A percentile compares a stretch with the other conserved stretches of the same genome.
phyloP scores from a whole-genome alignment of 345 rosid species.

The Sisymbrium altissimum region DNA sequence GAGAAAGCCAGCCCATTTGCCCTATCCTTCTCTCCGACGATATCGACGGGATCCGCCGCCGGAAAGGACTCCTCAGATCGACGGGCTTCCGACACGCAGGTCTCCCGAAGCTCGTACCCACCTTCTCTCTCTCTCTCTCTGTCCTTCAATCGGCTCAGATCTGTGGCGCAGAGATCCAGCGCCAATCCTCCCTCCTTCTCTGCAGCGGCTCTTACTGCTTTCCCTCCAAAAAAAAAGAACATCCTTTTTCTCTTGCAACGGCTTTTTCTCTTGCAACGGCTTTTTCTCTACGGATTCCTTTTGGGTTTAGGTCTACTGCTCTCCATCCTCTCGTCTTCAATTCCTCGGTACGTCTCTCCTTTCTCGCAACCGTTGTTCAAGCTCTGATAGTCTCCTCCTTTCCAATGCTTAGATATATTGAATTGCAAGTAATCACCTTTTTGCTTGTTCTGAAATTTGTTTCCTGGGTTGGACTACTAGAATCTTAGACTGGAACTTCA shows the following conservation, averaged over 20 bases:
- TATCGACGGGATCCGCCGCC: constrained; percentile 3
- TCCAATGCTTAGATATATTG: not conserved
- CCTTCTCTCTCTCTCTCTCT: not conserved
- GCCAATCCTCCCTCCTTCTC: constrained; percentile 32
- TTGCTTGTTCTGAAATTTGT: not conserved
- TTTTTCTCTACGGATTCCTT: not conserved
- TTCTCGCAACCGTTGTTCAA: not conserved
- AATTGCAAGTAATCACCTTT: not conserved
- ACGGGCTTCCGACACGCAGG: constrained; percentile 24
- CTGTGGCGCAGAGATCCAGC: constrained; percentile 48
- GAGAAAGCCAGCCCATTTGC: constrained; percentile 24
- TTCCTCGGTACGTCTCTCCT: not conserved
- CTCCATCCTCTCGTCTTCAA: not conserved
- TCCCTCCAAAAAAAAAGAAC: constrained; percentile 41
- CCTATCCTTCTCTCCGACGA: constrained; percentile 2
- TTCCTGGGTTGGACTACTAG: not conserved
- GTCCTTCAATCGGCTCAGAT: constrained; percentile 56
- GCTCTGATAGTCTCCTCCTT: not conserved
- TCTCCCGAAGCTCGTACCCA: constrained; percentile 24
- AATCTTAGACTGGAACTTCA: constrained; percentile 22
- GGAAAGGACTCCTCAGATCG: constrained; percentile 2
- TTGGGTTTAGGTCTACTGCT: not conserved
- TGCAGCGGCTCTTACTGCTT: not conserved
- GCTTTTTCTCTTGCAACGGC: constrained; percentile 19
- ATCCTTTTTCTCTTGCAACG: constrained; percentile 25